Base-by-base conservation (phyloP, 192 early-diverging fungal genomes). In the Backusella tuberculispora region DNA sequence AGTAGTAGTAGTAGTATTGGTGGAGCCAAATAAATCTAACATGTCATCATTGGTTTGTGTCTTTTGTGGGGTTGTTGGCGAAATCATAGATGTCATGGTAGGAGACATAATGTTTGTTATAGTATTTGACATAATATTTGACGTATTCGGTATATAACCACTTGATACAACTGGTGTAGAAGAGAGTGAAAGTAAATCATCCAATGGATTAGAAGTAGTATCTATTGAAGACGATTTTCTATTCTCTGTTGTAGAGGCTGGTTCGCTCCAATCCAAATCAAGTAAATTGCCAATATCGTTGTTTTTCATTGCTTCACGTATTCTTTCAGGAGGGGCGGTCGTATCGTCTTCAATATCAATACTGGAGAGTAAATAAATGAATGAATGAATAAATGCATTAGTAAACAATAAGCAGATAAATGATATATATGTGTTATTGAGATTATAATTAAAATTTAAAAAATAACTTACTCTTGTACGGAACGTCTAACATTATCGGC, bases 261-360 rank as follows among this genome's bases (percentile, higher is more conserved):
- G 83, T 0, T 83, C 88, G 37, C 86, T 90, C 83, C 89, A 90
- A 71, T 92, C 91, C 21, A 94, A 72, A 79, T 92, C 92, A 56
- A 94, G 79, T 8, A 93, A 80, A 71, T 93, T 89, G 24, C 83
- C 90, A 81, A 91, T 87, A 53, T 82, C 77, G 12, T 81, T 84
- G 63, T 85, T 85, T 37, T 73, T 74, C 1, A 83, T 79, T 8
- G 82, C 85, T 53, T 83, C 85, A 38, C 83, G 82, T 50, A 87
- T 75, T 10, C 64, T 78, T 38, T 78, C 78, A 24, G 74, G 82
- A 50, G 83, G 73, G 5, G 76, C 76, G 19, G 77, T 75, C 4
- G 66, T 77, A 26, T 85, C 83, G 5, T 84, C 86, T n/a, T 84
- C 87, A 29, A 86, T 80, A 10, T 78, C 80, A 66, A 81, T 84